Base-by-base conservation (phyloP, 116 monocot species). In the Posidonia oceanica region DNA sequence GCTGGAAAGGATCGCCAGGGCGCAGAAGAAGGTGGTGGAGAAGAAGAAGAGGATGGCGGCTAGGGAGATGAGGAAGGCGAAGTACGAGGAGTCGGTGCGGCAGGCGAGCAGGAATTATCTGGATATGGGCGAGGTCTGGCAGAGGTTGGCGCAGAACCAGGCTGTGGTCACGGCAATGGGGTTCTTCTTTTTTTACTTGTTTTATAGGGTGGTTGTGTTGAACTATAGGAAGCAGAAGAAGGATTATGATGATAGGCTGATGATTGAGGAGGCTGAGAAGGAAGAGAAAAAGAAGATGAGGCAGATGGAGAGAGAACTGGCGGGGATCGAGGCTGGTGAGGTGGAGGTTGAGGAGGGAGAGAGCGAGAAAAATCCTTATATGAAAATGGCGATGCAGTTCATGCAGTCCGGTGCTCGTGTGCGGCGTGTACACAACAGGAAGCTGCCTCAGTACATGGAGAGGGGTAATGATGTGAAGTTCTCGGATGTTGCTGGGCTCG, bases 371-470 rank as follows among this genome's bases (percentile, higher is more conserved):
- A 86, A 88, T 70, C 76, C 84, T 20, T 92, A 92, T 74, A 65
- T 88, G 59, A 83, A 88, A 75, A 88, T 88, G 84, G 88, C 88
- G 3, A 82, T 67, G 68, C 73, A 93, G 51, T 93, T 93, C 75
- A 93, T 93, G 88, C 85, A 77, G 69, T 93, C 93, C 0, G 93
- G 93, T 67, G 93, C 93, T 40, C 78, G 86, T 41, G 93, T 93
- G 8, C 67, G 84, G 62, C 75, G 88, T 5, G 84, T 80, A 2
- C 80, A 61, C 52, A 79, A 70, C 60, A 88, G 80, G 70, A 65
- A 83, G 68, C 75, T 81, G 14, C 86, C 88, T 0, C 86, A 93
- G 55, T 93, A 86, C 68, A 59, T 88, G 80, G 93, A 93, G 68
- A 80, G 88, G 52, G 86, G 79, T 3, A 73, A 84, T 54, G 86